Evolutionary conservation across 2,329 filamentous ascomycete genomes (phyloP).

Genomic region (Fusarium sp.): DNA sequence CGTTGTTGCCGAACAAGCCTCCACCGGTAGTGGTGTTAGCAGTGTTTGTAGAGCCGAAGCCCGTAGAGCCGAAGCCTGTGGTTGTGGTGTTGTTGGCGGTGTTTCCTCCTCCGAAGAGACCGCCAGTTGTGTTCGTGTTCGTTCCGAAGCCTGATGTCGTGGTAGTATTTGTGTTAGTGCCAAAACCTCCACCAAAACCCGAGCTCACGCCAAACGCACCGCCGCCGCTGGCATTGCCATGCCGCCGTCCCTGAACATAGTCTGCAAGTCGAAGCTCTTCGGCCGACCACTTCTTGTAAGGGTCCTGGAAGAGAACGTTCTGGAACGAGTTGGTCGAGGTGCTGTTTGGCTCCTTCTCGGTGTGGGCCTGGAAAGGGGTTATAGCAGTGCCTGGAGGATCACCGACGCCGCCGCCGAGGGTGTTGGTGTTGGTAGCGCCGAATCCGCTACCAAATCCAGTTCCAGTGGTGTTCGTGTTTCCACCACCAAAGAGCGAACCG

Average conservation of each 20-base stretch:
- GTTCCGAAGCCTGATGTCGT: constrained; percentile 60
- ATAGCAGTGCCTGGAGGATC: constrained; percentile 77
- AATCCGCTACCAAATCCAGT: constrained; percentile 56
- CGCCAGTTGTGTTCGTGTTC: constrained; percentile 50
- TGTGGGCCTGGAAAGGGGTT: constrained; percentile 74
- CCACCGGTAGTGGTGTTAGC: constrained; percentile 48
- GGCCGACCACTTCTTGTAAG: constrained; percentile 91
- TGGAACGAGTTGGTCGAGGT: constrained; percentile 75
- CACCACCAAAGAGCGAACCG: constrained; percentile 61
- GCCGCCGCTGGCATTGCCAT: constrained; percentile 84
- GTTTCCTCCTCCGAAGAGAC: constrained; percentile 54
- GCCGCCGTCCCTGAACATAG: constrained; percentile 87
- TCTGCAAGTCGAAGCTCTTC: constrained; percentile 86
- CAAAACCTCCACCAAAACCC: constrained; percentile 65
- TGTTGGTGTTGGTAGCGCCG: constrained; percentile 59
- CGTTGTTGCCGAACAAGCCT: constrained; percentile 54
- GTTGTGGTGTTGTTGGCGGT: constrained; percentile 45
- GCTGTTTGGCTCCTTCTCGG: constrained; percentile 78
- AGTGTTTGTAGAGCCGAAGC: constrained; percentile 54
- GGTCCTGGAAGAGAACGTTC: constrained; percentile 81
- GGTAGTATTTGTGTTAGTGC: constrained; percentile 47
- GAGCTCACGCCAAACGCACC: constrained; percentile 82
- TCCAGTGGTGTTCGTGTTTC: constrained; percentile 40
- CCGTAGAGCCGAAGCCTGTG: constrained; percentile 45
- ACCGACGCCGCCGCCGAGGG: constrained; percentile 63